Base-by-base conservation (phyloP, 495 filamentous ascomycete genomes). In the Lentithecium fluviatile region DNA sequence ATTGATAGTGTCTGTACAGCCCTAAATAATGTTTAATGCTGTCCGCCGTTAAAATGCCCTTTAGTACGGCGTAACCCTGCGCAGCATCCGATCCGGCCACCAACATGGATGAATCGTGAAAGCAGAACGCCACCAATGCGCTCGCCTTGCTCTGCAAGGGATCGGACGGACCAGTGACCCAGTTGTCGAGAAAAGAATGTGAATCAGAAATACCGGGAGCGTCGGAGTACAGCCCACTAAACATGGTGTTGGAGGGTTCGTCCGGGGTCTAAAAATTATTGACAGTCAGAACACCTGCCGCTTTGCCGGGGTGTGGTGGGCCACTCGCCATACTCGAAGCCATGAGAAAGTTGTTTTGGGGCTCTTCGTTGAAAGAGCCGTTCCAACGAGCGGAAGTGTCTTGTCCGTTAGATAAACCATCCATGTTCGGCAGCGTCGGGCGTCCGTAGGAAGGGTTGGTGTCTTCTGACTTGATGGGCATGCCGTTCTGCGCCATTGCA, bases 21-120 rank as follows among this genome's bases (percentile, higher is more conserved):
- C 81, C 77, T 52, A 85, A 76, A 67, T 88, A 85, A 57, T 85
- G 76, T 66, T 78, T 83, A 63, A 88, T 73, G 69, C 85, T 82
- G 49, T 81, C 75, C 17, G 79, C 76, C 12, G 80, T 82, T 59
- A 88, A 76, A 70, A 79, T 81, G 24, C 70, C 69, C 62, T 75
- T 73, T 29, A 85, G 64, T 45, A 72, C 65, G 59, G 69, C 76
- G 43, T 50, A 38, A 42, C 25, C 38, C 29, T 56, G 49, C 12
- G 50, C 2, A 20, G 62, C 64, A 19, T 46, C 32, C 11, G 60
- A 63, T 26, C 49, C 49, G 20, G 53, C 42, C 21, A 45, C 19
- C 12, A 63, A 10, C 17, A 46, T 40, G 43, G 64, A 60, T 38
- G 72, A 69, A 34, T 78, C 65, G 8, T 83, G 77, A 67, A 80